Conservation (phyloP, 306 rosid genomes). For the Myrica gale region DNA sequence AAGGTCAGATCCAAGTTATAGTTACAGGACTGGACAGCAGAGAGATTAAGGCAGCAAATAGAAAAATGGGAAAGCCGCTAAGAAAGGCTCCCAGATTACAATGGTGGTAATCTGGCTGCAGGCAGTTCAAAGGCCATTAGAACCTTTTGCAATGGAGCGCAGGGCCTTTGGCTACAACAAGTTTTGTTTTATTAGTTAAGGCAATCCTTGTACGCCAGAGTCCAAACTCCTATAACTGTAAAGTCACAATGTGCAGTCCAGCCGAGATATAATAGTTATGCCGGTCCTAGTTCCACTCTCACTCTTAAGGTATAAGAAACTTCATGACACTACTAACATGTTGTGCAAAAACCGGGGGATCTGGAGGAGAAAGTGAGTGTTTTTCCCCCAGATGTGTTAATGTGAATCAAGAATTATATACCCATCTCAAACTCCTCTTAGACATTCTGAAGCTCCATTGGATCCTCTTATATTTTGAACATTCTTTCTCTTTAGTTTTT, state of each 20-base stretch:
- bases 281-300: neutral
- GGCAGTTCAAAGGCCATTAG: too few species aligned
- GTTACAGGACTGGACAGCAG: too few species aligned
- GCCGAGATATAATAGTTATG: neutral
- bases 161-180: neutral
- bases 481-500: neutral
- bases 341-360: neutral
- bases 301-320: neutral
- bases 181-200: neutral
- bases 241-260: neutral
- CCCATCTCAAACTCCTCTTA: neutral
- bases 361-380: neutral
- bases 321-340: neutral
- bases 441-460: neutral
- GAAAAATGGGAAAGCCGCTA: too few species aligned
- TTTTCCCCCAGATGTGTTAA: neutral
- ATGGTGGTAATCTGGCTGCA: too few species aligned
- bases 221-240: neutral
- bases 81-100: too few species aligned
- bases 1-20: too few species aligned
- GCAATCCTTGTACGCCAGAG: neutral
- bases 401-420: neutral
- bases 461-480: neutral
- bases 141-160: too few species aligned
- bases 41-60: too few species aligned